Percentiles rank a stretch among this genome's conserved stretches.
Evolutionary conservation across 139 green algal genomes (phyloP).

Genomic region (Helicosporidium sp.): DNA sequence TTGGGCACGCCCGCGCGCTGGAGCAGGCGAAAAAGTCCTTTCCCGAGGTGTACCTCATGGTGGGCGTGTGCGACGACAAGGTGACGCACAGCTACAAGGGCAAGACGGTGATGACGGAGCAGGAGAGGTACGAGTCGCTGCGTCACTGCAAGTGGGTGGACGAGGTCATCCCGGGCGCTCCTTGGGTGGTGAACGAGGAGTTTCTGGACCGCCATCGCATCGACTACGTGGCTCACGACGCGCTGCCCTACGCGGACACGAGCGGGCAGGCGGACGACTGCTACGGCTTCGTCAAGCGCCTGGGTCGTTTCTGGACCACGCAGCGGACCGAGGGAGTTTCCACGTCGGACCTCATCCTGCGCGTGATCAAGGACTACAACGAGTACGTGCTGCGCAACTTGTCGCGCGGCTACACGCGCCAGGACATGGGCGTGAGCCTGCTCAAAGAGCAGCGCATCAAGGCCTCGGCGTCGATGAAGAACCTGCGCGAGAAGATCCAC

Average conservation of each 20-base stretch:
- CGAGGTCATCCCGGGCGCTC: constrained; percentile 60
- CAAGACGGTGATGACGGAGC: constrained; percentile 71
- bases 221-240: constrained; percentile 78
- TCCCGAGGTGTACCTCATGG: constrained; percentile 53
- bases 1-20: constrained; percentile 66
- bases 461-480: constrained; percentile 31
- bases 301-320: constrained; percentile 63
- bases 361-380: constrained; percentile 78
- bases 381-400: constrained; percentile 83
- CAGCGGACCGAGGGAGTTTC: constrained; percentile 71
- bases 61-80: constrained; percentile 67
- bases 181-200: constrained; percentile 66
- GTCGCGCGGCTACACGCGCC: constrained; percentile 52
- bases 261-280: constrained; percentile 33
- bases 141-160: constrained; percentile 83
- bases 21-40: constrained; percentile 80
- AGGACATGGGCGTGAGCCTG: constrained; percentile 42
- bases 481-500: constrained; percentile 39
- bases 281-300: constrained; percentile 45
- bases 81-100: constrained; percentile 68
- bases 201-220: constrained; percentile 72
- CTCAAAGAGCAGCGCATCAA: constrained; percentile 53
- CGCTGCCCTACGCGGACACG: constrained; percentile 63
- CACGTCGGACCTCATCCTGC: constrained; percentile 77
- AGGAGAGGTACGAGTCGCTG: constrained; percentile 67